Evolutionary conservation across 176 grass and related monocot species (phyloP).

Genomic region (Thinopyrum elongatum): DNA sequence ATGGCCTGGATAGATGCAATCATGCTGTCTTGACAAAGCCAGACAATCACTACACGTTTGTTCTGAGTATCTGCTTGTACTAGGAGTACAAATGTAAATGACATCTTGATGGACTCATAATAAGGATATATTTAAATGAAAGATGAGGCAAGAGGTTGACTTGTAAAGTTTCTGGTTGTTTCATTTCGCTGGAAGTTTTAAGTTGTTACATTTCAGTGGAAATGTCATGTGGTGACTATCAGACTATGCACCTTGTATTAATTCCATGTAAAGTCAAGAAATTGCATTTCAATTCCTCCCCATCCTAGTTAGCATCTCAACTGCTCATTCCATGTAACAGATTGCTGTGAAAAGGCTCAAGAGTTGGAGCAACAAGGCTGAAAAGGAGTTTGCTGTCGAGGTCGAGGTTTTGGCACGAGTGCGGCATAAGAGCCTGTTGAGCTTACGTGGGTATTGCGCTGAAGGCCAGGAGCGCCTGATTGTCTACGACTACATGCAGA

Average conservation of each 20-base stretch:
- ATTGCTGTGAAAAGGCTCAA: slow-evolving; percentile 93
- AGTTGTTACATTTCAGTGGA: not conserved
- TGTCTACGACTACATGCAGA: slow-evolving; percentile 85
- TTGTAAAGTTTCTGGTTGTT: not conserved
- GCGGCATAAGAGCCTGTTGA: slow-evolving; percentile 74
- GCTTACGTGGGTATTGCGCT: slow-evolving; percentile 77
- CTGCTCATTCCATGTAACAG: slow-evolving; percentile 30
- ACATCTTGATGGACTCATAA: not conserved
- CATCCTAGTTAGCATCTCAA: not conserved
- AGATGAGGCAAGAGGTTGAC: not conserved
- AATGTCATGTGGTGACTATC: not conserved
- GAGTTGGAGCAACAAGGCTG: slow-evolving; percentile 94
- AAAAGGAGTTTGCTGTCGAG: slow-evolving; percentile 74
- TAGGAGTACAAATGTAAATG: not conserved
- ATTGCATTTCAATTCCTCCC: not conserved
- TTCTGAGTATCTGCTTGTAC: slow-evolving; percentile 1
- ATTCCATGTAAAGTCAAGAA: not conserved
- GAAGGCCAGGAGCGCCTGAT: slow-evolving; percentile 92
- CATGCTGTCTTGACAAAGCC: slow-evolving; percentile 20
- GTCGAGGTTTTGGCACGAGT: slow-evolving; percentile 75
- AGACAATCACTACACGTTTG: not conserved
- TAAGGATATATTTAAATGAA: not conserved
- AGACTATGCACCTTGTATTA: not conserved
- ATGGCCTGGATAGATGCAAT: not conserved
- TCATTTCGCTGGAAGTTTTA: not conserved